Percentiles rank a stretch among this genome's conserved stretches.
These are phyloP conservation scores for Apiosordaria backusii DNA, from an alignment of 495 filamentous ascomycete species.

Conservation along the genomic window DNA sequence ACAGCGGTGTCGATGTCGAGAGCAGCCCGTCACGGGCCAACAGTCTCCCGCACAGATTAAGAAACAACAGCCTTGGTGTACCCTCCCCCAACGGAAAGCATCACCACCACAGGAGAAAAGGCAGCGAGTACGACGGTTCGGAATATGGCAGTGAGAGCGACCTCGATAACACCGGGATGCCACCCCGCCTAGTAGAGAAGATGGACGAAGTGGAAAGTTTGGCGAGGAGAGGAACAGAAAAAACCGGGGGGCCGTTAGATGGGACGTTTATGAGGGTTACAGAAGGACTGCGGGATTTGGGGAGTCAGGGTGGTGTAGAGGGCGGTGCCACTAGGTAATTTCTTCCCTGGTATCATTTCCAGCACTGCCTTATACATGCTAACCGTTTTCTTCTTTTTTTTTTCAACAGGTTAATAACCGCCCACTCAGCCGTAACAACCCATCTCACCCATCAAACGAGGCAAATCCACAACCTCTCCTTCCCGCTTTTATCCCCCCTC, in stretches of 20 bases:
- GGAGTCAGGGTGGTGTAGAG: constrained; percentile 77
- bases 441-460: constrained; percentile 84
- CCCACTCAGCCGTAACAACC: constrained; percentile 77
- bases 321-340: constrained; percentile 71
- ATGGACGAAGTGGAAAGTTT: constrained; percentile 76
- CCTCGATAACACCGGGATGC: constrained; percentile 64
- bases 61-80: constrained; percentile 35
- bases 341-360: constrained; percentile 12
- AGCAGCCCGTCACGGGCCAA: constrained; percentile 27
- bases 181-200: constrained; percentile 66
- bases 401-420: constrained; percentile 69
- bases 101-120: constrained; percentile 40
- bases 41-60: constrained; percentile 4
- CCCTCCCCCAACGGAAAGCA: constrained; percentile 35
- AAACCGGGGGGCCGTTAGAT: constrained; percentile 65
- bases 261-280: constrained; percentile 67
- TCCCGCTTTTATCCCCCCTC: constrained; percentile 63
- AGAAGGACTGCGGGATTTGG: constrained; percentile 70
- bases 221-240: constrained; percentile 67
- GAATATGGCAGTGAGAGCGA: constrained; percentile 71
- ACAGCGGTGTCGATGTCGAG: constrained; percentile 47
- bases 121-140: constrained; percentile 57
- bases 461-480: constrained; percentile 73
- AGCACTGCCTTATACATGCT: background rate
- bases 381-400: background rate